Evolutionary conservation across 2,329 filamentous ascomycete species (phyloP).

Genomic region (Aspergillus fischeri): DNA sequence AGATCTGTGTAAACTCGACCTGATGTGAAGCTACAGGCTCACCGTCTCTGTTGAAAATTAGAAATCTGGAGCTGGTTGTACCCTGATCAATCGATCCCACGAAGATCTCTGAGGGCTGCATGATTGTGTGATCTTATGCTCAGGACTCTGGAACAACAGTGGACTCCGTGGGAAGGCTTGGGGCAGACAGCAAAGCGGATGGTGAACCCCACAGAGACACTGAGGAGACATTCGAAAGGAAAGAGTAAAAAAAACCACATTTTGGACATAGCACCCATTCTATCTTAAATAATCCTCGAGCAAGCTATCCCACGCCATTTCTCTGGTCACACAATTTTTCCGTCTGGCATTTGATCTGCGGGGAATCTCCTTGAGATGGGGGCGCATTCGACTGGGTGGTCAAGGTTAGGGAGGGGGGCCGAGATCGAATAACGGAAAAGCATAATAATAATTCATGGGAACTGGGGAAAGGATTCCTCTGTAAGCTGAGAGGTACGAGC

Average conservation of each 20-base stretch:
- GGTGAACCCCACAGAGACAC: background rate
- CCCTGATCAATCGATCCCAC: slow-evolving; percentile 88
- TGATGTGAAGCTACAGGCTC: slow-evolving; percentile 78
- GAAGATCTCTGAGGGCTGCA: slow-evolving; percentile 45
- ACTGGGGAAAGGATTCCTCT: background rate
- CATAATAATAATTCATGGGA: background rate
- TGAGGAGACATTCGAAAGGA: background rate
- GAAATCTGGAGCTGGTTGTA: slow-evolving; percentile 81
- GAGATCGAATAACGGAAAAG: background rate
- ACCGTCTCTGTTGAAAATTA: slow-evolving; percentile 79
- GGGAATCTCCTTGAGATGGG: background rate
- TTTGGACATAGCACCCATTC: background rate
- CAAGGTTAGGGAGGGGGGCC: background rate
- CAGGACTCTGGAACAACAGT: background rate
- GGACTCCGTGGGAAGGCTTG: background rate
- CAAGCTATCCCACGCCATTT: background rate
- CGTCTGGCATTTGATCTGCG: slow-evolving; percentile 1
- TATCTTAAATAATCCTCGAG: background rate
- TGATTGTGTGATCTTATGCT: slow-evolving; percentile 3
- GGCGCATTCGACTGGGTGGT: background rate
- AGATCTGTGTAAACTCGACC: slow-evolving; percentile 78
- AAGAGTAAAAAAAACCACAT: background rate
- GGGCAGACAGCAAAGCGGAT: background rate
- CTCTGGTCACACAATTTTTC: slow-evolving; percentile 1
- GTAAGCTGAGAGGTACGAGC: background rate